These are phyloP conservation scores for Plasmopara muralis DNA, from an alignment of 352 stramenopile species.

Conservation along the genomic window DNA sequence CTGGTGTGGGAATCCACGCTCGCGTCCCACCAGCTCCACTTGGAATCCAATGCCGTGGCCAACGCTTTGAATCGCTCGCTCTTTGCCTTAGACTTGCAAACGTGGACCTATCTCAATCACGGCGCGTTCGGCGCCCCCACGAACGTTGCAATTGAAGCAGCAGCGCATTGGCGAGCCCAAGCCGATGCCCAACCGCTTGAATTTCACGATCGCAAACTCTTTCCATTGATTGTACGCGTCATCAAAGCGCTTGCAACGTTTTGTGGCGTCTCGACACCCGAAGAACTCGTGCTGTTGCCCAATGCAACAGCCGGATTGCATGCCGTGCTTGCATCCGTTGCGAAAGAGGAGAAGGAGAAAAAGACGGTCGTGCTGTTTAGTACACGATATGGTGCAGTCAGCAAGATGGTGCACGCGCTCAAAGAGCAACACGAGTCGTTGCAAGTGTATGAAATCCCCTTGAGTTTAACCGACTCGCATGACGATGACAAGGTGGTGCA, in stretches of 20 bases:
- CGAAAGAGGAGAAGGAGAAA: conserved; percentile 15
- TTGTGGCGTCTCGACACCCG: conserved; percentile 35
- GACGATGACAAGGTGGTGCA: conserved; percentile 45
- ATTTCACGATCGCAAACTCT: conserved; percentile 90
- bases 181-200: conserved; percentile 86
- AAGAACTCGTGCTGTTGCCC: conserved; percentile 69
- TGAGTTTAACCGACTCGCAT: conserved; percentile 58
- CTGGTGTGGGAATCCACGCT: conserved; percentile 19
- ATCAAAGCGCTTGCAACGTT: conserved; percentile 75
- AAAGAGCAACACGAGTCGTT: conserved; percentile 13
- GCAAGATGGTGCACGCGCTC: conserved; percentile 83
- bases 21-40: conserved; percentile 10
- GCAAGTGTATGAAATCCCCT: conserved; percentile 46
- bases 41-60: conserved; percentile 2
- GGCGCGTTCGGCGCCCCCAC: conserved; percentile 88
- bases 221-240: conserved; percentile 80
- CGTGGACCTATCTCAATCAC: conserved; percentile 93
- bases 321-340: conserved; percentile 59
- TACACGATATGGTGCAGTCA: conserved; percentile 88
- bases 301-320: conserved; percentile 91
- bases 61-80: conserved; percentile 31
- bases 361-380: conserved; percentile 63
- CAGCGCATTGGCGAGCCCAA: conserved; percentile 64
- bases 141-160: conserved; percentile 53
- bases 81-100: conserved; percentile 48